Percentiles rank a stretch among this genome's conserved stretches.
These are phyloP conservation scores for Lichtheimia ornata DNA, from an alignment of 371 early-diverging fungal genomes.

Conservation along the genomic window DNA sequence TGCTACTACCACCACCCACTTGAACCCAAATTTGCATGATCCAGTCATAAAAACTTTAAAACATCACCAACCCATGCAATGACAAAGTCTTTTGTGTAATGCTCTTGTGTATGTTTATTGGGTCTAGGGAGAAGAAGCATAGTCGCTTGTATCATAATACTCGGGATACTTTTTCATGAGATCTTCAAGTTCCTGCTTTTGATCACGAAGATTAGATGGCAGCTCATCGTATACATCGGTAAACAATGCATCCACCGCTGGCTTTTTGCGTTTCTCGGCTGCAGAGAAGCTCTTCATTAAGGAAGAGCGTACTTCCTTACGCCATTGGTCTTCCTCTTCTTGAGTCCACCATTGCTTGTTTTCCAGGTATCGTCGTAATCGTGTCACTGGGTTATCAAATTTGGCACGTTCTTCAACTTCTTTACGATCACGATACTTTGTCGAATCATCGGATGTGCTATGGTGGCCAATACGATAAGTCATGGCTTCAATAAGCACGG, in stretches of 20 bases:
- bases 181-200: conserved; percentile 76
- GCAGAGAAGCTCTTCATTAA: conserved; percentile 79
- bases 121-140: conserved; percentile 11
- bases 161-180: conserved; percentile 87
- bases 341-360: conserved; percentile 84
- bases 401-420: conserved; percentile 85
- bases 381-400: conserved; percentile 88
- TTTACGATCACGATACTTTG: conserved; percentile 79
- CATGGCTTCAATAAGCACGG: conserved; percentile 96
- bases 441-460: conserved; percentile 96
- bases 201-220: conserved; percentile 75
- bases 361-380: conserved; percentile 90
- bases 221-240: conserved; percentile 92
- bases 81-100: no score
- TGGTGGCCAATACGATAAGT: conserved; percentile 97
- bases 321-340: conserved; percentile 69
- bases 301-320: conserved; percentile 65
- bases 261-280: conserved; percentile 91
- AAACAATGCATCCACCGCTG: conserved; percentile 80
- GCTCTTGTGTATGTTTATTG: no score
- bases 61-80: no score
- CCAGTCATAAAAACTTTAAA: no score
- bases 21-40: no score
- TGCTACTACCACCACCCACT: no score
- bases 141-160: conserved; percentile 71